These are phyloP conservation scores for Colletotrichum lentis DNA, from an alignment of 2,329 filamentous ascomycete genomes.

Conservation along the genomic window DNA sequence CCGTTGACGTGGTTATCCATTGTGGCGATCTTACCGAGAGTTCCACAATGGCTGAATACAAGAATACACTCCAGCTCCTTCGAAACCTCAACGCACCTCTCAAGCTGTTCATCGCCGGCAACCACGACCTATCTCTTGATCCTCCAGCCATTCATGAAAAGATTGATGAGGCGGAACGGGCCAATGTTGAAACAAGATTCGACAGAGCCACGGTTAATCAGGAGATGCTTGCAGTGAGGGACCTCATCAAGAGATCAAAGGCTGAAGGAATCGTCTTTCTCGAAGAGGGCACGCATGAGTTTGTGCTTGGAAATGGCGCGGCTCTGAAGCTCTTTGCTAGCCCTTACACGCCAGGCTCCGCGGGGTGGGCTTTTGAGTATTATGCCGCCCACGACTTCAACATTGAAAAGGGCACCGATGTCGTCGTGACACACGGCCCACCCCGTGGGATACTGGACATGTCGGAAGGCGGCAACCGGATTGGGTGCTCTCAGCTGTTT, in stretches of 20 bases:
- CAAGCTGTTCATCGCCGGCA: slow-evolving; percentile 61
- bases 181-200: background rate
- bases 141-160: slow-evolving; percentile 13
- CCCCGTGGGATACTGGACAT: slow-evolving; percentile 60
- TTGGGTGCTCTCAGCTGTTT: slow-evolving; percentile 57
- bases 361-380: slow-evolving; percentile 59
- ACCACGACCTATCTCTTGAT: slow-evolving; percentile 59
- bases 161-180: background rate
- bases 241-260: slow-evolving; percentile 51
- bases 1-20: slow-evolving; percentile 58
- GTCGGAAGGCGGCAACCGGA: slow-evolving; percentile 44
- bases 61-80: slow-evolving; percentile 49
- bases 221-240: slow-evolving; percentile 49
- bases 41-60: slow-evolving; percentile 54
- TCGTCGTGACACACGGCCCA: slow-evolving; percentile 65
- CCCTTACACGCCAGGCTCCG: slow-evolving; percentile 56
- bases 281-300: slow-evolving; percentile 58
- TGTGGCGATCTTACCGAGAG: slow-evolving; percentile 59
- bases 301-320: slow-evolving; percentile 60
- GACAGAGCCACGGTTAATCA: slow-evolving; percentile 42
- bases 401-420: slow-evolving; percentile 50
- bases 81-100: slow-evolving; percentile 51
- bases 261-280: slow-evolving; percentile 56
- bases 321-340: slow-evolving; percentile 60
- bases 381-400: slow-evolving; percentile 51